Conservation (phyloP, 2,329 filamentous ascomycete species). For the Ceratocystis alfenasii region DNA sequence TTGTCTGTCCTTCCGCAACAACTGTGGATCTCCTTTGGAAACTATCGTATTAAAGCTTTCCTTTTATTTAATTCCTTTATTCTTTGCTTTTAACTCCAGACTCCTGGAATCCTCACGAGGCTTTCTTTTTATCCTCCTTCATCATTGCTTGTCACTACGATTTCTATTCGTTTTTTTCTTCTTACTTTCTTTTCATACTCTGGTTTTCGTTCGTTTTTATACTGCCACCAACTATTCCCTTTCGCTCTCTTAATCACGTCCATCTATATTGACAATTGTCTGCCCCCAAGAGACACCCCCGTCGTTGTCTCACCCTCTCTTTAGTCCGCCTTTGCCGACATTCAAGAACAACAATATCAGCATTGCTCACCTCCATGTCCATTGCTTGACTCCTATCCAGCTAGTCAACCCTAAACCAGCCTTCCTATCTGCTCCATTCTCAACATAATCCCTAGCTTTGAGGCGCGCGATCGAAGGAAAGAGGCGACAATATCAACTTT, state of each 20-base stretch:
- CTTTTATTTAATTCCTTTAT: background rate
- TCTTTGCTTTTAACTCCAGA: background rate
- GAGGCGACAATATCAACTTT: too few species aligned
- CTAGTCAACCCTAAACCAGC: too few species aligned
- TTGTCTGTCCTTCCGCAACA: background rate
- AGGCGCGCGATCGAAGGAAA: background rate
- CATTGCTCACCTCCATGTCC: background rate
- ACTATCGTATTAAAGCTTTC: background rate
- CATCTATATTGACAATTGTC: background rate
- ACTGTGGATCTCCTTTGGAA: background rate
- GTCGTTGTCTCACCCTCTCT: background rate
- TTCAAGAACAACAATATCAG: background rate
- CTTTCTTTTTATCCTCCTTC: background rate
- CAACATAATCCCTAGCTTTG: background rate
- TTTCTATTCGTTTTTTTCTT: background rate
- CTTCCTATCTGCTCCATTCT: slow-evolving; percentile 3
- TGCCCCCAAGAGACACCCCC: background rate
- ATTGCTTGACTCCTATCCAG: too few species aligned
- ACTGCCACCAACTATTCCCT: background rate
- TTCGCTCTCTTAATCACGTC: background rate
- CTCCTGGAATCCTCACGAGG: background rate
- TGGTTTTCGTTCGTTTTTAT: background rate
- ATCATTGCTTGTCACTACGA: background rate
- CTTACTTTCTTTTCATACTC: background rate
- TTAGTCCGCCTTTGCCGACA: background rate